Percentiles rank a stretch among this genome's conserved stretches.
Evolutionary conservation across 805 yeast species (phyloP).

Genomic region (Myxozyma lipomycoides): DNA sequence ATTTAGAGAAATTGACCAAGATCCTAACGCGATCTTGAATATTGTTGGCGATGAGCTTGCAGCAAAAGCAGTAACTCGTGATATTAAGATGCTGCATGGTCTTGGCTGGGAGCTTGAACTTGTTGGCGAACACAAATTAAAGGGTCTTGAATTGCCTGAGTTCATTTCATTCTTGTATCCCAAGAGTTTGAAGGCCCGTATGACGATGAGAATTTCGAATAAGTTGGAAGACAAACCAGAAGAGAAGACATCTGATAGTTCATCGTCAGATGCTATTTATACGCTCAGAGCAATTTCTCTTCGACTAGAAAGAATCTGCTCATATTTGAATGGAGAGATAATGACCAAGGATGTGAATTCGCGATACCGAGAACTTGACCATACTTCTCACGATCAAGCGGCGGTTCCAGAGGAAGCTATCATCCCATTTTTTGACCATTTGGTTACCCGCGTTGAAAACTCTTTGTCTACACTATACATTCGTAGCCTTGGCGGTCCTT

Average conservation of each 20-base stretch:
- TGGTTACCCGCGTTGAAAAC: slow-evolving; percentile 36
- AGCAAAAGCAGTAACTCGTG: slow-evolving; percentile 60
- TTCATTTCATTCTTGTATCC: slow-evolving; percentile 77
- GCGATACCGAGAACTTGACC: slow-evolving; percentile 12
- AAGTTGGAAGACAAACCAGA: not conserved
- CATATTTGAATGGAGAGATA: slow-evolving; percentile 21
- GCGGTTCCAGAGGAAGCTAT: slow-evolving; percentile 15
- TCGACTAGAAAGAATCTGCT: slow-evolving; percentile 22
- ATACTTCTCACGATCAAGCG: slow-evolving; percentile 7
- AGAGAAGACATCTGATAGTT: not conserved
- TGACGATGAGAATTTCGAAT: slow-evolving; percentile 36
- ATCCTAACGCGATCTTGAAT: slow-evolving; percentile 26
- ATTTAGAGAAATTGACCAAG: slow-evolving; percentile 37
- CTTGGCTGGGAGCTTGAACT: slow-evolving; percentile 65
- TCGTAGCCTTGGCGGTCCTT: slow-evolving; percentile 19
- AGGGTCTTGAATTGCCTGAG: slow-evolving; percentile 93
- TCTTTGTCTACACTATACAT: slow-evolving; percentile 33
- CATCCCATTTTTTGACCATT: slow-evolving; percentile 33
- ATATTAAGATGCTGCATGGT: slow-evolving; percentile 58
- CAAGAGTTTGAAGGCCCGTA: slow-evolving; percentile 55
- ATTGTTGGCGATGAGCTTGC: slow-evolving; percentile 36
- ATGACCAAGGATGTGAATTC: slow-evolving; percentile 4
- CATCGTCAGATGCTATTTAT: slow-evolving; percentile 2
- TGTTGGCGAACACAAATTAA: slow-evolving; percentile 82
- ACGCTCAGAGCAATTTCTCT: slow-evolving; percentile 14